phyloP scores from a whole-genome alignment of 2,329 filamentous ascomycete species.

The Coleophoma cylindrospora region DNA sequence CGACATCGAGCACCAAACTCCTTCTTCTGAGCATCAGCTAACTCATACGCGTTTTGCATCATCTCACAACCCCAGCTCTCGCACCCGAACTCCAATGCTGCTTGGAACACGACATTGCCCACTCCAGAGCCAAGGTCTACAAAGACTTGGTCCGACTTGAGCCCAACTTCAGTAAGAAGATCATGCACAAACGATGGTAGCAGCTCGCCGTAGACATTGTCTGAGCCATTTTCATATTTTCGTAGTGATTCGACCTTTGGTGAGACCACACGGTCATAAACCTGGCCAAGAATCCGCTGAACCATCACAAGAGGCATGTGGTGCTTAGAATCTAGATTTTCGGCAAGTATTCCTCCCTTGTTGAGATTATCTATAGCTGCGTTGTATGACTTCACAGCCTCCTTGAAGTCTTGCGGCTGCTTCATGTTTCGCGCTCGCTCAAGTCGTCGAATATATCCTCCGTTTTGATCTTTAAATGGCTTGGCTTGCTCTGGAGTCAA shows the following conservation, averaged over 20 bases:
- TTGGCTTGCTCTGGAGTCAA: slow-evolving; percentile 65
- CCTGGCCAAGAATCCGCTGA: slow-evolving; percentile 78
- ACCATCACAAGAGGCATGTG: slow-evolving; percentile 68
- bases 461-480: slow-evolving; percentile 65
- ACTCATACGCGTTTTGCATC: slow-evolving; percentile 83
- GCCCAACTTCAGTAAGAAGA: slow-evolving; percentile 70
- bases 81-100: slow-evolving; percentile 87
- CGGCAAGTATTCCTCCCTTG: slow-evolving; percentile 64
- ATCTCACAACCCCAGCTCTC: slow-evolving; percentile 96
- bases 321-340: slow-evolving; percentile 65
- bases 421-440: slow-evolving; percentile 55
- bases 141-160: slow-evolving; percentile 82
- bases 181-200: slow-evolving; percentile 77
- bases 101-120: slow-evolving; percentile 91
- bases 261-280: slow-evolving; percentile 89
- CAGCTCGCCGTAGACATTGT: slow-evolving; percentile 93
- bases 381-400: slow-evolving; percentile 76
- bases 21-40: slow-evolving; percentile 72
- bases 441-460: slow-evolving; percentile 71
- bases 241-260: slow-evolving; percentile 79
- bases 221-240: slow-evolving; percentile 83
- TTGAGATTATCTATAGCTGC: slow-evolving; percentile 59
- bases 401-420: slow-evolving; percentile 62
- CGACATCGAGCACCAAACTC: slow-evolving; percentile 84
- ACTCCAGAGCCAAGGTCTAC: slow-evolving; percentile 94